Percentiles rank a stretch among this genome's conserved stretches.
Conservation (phyloP, 352 stramenopile genomes). For the Phytophthora tubulina region DNA sequence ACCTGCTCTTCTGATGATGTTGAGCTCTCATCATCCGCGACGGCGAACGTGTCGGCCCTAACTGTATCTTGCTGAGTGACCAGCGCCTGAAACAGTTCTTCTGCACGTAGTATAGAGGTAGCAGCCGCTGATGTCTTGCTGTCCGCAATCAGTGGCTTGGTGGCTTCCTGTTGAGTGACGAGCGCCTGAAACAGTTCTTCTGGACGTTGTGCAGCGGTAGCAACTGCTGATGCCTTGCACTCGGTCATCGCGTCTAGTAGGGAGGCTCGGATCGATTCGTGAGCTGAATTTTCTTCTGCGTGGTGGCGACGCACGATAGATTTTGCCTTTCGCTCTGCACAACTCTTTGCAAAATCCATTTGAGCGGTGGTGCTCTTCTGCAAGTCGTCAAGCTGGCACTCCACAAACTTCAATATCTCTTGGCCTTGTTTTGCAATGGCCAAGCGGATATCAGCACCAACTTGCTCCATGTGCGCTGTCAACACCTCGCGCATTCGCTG, state of each 20-base stretch:
- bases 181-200: neutral
- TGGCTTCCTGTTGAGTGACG: no score
- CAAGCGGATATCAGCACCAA: neutral
- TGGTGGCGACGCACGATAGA: constrained; percentile 9
- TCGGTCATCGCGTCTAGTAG: neutral
- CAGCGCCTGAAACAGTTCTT: no score
- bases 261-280: neutral
- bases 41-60: no score
- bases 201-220: neutral
- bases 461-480: constrained; percentile 1
- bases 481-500: no score
- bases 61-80: no score
- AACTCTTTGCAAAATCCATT: neutral
- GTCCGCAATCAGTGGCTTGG: no score
- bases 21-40: no score
- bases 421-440: neutral
- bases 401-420: neutral
- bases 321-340: constrained; percentile 11
- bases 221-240: neutral
- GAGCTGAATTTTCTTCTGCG: neutral
- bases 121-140: no score
- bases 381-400: neutral
- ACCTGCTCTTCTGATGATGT: no score
- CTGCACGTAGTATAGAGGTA: no score
- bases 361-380: neutral